Base-by-base conservation (phyloP, 495 filamentous ascomycete genomes). In the Gamarada debralockiae region DNA sequence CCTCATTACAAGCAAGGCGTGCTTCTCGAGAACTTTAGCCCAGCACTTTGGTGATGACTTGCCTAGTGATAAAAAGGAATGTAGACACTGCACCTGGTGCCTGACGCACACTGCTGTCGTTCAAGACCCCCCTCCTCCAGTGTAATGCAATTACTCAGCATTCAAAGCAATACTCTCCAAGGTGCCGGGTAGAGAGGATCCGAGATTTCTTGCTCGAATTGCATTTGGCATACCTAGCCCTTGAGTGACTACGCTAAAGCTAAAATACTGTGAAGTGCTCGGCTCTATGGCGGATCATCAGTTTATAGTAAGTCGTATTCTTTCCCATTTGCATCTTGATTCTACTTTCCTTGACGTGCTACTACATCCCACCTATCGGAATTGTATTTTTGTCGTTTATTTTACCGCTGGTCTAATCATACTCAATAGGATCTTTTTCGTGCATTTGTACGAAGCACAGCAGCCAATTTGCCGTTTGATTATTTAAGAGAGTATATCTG, bases 161-260 rank as follows among this genome's bases (percentile, higher is more conserved):
- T 70, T 82, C 43, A 42, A 65, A 17, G 52, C 39, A 1, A 63
- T 84, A 0, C 55, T 82, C 0, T 25, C 57, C 0, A 69, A 58
- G 1, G 70, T 72, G 9, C 22, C 54, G 0, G 63, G 70, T 7
- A 59, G 76, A 21, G 79, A 84, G 43, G 81, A 84, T 65, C 71
- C 79, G 6, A 56, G 78, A 25, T 71, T 80, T 42, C 56, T 84
- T 9, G 76, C 81, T 0, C 64, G 72, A 17, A 58, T 83, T 6
- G 81, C 77, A 1, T 83, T 81, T 60, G 81, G 81, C 0, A 80
- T 84, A 41, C 62, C 65, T 40, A 83, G 77, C 56, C 80, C 81
- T 0, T 59, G 79, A 23, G 63, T 76, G 0, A 64, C 60, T 4
- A 39, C 52, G 18, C 57, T 76, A 49, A 78, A 72, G 52, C 57